These are phyloP conservation scores for Colletotrichum liriopes DNA, from an alignment of 2,329 filamentous ascomycete genomes.

Conservation along the genomic window DNA sequence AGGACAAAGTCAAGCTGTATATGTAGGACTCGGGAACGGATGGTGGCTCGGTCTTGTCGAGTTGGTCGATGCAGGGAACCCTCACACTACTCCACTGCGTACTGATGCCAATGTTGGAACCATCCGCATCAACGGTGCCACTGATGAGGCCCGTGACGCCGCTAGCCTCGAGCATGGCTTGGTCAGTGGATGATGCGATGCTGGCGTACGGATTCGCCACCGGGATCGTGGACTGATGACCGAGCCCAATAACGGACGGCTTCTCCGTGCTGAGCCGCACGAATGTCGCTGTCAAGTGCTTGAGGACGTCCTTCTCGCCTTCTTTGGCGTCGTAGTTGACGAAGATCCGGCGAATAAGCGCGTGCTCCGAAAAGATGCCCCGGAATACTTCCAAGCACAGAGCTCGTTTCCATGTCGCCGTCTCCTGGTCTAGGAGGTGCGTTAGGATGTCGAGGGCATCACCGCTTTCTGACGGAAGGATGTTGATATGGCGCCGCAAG, in stretches of 20 bases:
- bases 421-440: conserved; percentile 90
- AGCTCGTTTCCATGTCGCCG: conserved; percentile 86
- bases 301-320: conserved; percentile 82
- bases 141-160: conserved; percentile 91
- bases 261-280: conserved; percentile 95
- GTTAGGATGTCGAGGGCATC: conserved; percentile 87
- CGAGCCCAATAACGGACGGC: conserved; percentile 88
- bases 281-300: conserved; percentile 87
- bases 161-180: conserved; percentile 90
- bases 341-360: conserved; percentile 85
- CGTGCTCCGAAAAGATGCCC: conserved; percentile 86
- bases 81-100: conserved; percentile 91
- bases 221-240: conserved; percentile 89
- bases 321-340: conserved; percentile 82
- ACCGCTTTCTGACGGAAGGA: conserved; percentile 84
- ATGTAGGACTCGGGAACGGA: conserved; percentile 91
- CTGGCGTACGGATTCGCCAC: conserved; percentile 70
- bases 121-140: conserved; percentile 76
- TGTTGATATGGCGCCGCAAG: conserved; percentile 82
- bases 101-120: conserved; percentile 84
- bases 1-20: conserved; percentile 90
- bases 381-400: conserved; percentile 93
- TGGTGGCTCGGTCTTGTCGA: conserved; percentile 92
- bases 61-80: conserved; percentile 91
- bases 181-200: conserved; percentile 77